A percentile compares a stretch with the other conserved stretches of the same genome.
phyloP scores from a whole-genome alignment of 2,329 filamentous ascomycete genomes.

The Rosellinia necatrix region DNA sequence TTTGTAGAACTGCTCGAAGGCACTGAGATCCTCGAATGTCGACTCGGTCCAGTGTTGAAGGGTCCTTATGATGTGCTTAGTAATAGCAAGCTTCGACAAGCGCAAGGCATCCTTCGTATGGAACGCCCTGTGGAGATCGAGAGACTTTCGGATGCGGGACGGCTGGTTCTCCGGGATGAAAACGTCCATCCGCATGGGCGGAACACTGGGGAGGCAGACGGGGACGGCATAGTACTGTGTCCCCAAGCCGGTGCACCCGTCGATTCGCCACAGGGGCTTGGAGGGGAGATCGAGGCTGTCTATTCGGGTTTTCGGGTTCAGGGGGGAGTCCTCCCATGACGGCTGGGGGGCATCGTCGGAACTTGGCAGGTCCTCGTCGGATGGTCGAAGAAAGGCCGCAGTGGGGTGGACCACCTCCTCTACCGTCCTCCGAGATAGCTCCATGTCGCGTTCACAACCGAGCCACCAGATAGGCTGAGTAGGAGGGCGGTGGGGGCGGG shows the following conservation, averaged over 20 bases:
- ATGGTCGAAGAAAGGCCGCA: constrained; percentile 50
- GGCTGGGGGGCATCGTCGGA: constrained; percentile 13
- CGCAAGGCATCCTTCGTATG: constrained; percentile 57
- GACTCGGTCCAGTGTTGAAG: constrained; percentile 56
- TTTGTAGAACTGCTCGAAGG: constrained; percentile 46
- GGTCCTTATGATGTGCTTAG: constrained; percentile 58
- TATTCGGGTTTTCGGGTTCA: constrained; percentile 66
- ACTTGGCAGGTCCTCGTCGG: constrained; percentile 14
- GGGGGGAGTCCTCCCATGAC: constrained; percentile 53
- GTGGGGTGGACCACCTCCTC: constrained; percentile 63
- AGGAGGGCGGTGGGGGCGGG: constrained; percentile 19
- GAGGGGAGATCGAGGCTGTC: constrained; percentile 55
- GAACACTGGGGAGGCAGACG: constrained; percentile 51
- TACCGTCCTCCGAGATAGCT: constrained; percentile 57
- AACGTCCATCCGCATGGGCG: constrained; percentile 61
- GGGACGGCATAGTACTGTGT: constrained; percentile 63
- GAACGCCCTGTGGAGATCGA: constrained; percentile 58
- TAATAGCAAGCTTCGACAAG: constrained; percentile 55
- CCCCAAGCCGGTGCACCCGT: constrained; percentile 61
- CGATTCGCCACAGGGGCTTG: constrained; percentile 60
- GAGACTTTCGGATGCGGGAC: constrained; percentile 48
- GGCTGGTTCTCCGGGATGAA: constrained; percentile 59
- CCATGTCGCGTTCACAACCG: constrained; percentile 48
- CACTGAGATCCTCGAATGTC: constrained; percentile 38
- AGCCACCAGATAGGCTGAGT: constrained; percentile 21